phyloP scores from a whole-genome alignment of 2,329 filamentous ascomycete genomes.

The Coniochaeta sp. region DNA sequence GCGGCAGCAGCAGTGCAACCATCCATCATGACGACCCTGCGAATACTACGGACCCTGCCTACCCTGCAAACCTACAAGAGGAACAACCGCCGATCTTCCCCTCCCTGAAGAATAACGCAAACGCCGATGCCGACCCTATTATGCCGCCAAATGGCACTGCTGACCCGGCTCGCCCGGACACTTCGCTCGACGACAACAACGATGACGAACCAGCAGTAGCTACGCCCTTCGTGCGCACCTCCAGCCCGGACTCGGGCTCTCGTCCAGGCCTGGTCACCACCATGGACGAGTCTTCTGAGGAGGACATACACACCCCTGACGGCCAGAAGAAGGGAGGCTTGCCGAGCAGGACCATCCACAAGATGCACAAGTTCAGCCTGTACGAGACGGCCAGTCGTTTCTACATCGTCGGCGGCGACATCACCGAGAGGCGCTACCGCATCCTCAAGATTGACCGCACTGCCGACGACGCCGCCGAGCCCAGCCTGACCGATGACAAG shows the following conservation, averaged over 20 bases:
- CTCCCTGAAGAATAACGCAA: slow-evolving; percentile 33
- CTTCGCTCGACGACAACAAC: slow-evolving; percentile 39
- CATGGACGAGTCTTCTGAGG: slow-evolving; percentile 20
- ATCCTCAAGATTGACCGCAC: slow-evolving; percentile 94
- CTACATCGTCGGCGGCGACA: slow-evolving; percentile 89
- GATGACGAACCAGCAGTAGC: slow-evolving; percentile 53
- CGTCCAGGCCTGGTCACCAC: slow-evolving; percentile 14
- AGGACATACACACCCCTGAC: slow-evolving; percentile 21
- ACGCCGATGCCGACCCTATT: slow-evolving; percentile 23
- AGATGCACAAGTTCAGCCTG: slow-evolving; percentile 95
- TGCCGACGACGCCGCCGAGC: slow-evolving; percentile 61
- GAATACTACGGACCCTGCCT: too few species aligned
- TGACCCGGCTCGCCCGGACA: slow-evolving; percentile 2
- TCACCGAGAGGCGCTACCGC: slow-evolving; percentile 80
- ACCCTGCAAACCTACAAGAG: too few species aligned
- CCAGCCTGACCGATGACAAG: slow-evolving; percentile 87
- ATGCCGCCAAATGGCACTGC: slow-evolving; percentile 17
- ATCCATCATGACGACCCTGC: not conserved
- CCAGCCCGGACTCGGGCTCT: slow-evolving; percentile 39
- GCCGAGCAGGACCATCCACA: slow-evolving; percentile 37
- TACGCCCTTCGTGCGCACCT: slow-evolving; percentile 48
- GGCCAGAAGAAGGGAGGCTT: slow-evolving; percentile 14
- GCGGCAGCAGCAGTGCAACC: not conserved
- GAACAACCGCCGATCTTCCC: slow-evolving; percentile 25
- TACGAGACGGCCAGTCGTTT: slow-evolving; percentile 93